Evolutionary conservation across 2,329 filamentous ascomycete species (phyloP).

Genomic region (Phialophora chinensis): DNA sequence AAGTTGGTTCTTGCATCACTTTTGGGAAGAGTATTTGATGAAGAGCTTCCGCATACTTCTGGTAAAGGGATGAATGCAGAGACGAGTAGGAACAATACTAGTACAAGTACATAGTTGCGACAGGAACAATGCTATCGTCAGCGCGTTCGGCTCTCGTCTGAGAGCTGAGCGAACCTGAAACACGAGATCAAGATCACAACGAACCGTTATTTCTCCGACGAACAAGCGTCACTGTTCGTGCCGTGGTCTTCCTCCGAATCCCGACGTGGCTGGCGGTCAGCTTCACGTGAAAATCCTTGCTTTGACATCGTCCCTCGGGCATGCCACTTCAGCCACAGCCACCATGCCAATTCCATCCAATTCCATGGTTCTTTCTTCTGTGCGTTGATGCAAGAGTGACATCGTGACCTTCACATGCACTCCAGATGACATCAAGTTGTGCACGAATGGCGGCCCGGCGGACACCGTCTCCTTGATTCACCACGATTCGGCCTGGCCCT

Average conservation of each 20-base stretch:
- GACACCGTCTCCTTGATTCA: constrained; percentile 1
- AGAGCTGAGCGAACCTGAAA: not conserved
- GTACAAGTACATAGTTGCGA: no score
- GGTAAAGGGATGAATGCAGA: not conserved
- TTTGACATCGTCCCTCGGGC: not conserved
- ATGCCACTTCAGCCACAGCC: constrained; percentile 10
- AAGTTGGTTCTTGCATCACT: not conserved
- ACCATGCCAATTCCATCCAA: constrained; percentile 16
- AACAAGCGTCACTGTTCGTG: not conserved
- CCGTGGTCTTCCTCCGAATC: not conserved
- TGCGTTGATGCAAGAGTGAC: constrained; percentile 14
- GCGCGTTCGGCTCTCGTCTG: not conserved
- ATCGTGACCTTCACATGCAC: constrained; percentile 12
- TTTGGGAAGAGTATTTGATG: not conserved
- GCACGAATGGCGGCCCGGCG: not conserved
- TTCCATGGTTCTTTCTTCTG: not conserved
- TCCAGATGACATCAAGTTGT: constrained; percentile 17
- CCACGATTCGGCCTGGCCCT: constrained; percentile 3
- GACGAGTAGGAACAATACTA: not conserved
- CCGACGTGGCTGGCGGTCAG: constrained; percentile 5
- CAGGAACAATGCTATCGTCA: not conserved
- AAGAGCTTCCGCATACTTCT: not conserved
- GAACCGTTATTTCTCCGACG: not conserved
- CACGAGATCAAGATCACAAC: not conserved
- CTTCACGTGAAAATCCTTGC: constrained; percentile 4